These are phyloP conservation scores for Diaporthe velutina DNA, from an alignment of 2,329 filamentous ascomycete species.

Conservation along the genomic window DNA sequence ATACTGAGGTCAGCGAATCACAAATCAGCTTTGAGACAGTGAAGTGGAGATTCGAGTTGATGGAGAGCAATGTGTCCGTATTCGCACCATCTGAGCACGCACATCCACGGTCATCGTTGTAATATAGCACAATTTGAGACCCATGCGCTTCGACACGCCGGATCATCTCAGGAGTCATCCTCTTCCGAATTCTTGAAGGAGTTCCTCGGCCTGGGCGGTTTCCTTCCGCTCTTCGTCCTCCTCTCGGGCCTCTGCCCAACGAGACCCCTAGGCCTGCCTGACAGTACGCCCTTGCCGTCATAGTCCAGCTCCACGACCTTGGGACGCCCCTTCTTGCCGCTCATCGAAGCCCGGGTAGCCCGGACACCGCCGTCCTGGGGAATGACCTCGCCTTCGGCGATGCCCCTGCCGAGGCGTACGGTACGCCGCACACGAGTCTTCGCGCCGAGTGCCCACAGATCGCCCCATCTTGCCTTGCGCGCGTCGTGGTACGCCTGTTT, in stretches of 20 bases:
- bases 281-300: constrained; percentile 53
- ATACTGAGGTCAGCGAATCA: background rate
- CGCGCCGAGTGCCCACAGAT: constrained; percentile 94
- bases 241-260: constrained; percentile 49
- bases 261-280: constrained; percentile 52
- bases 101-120: too few relatives aligned
- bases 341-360: constrained; percentile 47
- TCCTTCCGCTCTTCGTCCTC: constrained; percentile 57
- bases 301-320: constrained; percentile 57
- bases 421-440: constrained; percentile 80
- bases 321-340: constrained; percentile 49
- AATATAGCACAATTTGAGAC: background rate
- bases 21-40: too few relatives aligned
- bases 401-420: constrained; percentile 69
- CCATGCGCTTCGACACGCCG: background rate
- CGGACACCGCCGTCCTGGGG: constrained; percentile 62
- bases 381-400: constrained; percentile 42
- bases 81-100: background rate
- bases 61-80: background rate
- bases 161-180: background rate
- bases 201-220: constrained; percentile 50
- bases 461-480: constrained; percentile 90
- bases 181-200: constrained; percentile 56
- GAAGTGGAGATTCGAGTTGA: background rate
- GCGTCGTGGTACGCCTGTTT: constrained; percentile 91